Evolutionary conservation across 2,329 filamentous ascomycete genomes (phyloP).

Genomic region (Chlorencoelia australis): DNA sequence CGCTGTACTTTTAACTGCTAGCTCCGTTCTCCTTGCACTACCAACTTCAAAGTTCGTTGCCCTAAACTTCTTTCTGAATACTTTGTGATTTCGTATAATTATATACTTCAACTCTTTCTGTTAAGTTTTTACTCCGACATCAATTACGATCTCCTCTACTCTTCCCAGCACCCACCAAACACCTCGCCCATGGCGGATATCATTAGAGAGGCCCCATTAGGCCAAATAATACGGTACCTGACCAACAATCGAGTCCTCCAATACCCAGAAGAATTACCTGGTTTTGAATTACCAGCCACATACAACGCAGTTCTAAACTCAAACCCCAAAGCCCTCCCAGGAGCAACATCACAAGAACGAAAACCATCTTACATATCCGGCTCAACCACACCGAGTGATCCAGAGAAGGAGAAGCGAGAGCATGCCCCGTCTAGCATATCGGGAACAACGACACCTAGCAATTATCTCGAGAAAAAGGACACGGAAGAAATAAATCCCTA

Average conservation of each 20-base stretch:
- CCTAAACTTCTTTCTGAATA: no score
- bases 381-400: background rate
- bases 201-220: slow-evolving; percentile 1
- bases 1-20: no score
- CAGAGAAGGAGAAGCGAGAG: background rate
- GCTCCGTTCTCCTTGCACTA: no score
- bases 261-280: slow-evolving; percentile 1
- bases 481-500: background rate
- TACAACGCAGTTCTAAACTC: background rate
- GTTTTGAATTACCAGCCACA: background rate
- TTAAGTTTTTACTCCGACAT: no score
- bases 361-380: background rate
- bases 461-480: background rate
- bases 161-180: no score
- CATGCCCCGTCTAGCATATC: background rate
- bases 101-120: no score
- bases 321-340: background rate
- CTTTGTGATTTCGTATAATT: no score
- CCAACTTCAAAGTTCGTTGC: no score
- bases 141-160: no score
- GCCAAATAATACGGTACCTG: slow-evolving; percentile 1
- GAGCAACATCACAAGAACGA: slow-evolving; percentile 8
- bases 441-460: background rate
- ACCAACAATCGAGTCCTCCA: background rate
- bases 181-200: slow-evolving; percentile 5